Evolutionary conservation across 495 filamentous ascomycete genomes (phyloP), one percentile per base, ranked within the genome.

Genomic region (Neurospora pannonica): DNA sequence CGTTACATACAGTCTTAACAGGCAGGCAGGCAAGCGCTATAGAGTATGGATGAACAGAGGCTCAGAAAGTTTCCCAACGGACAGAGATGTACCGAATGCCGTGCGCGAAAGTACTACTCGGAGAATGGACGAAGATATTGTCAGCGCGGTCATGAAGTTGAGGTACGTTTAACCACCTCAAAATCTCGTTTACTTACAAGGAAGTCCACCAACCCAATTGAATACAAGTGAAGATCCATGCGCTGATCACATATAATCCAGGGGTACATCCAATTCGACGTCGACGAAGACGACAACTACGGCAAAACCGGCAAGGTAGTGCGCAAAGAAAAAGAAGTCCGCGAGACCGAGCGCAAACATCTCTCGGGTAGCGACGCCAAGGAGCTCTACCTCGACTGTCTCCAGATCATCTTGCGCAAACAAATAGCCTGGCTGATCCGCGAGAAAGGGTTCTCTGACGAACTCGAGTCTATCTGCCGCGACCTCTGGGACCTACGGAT

Each of bases 301-400:
- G 90, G 90, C 67, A 88, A 85, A 17, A 84, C 86, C 71, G 93
- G 93, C 70, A 88, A 77, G 13, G 81, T 83, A 60, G 72, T 79
- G n/a, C 78, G 81, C 38, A 78, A 76, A 60, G 77, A 84, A 72
- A 80, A 86, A 74, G 90, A 86, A 73, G 83, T 84, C 70, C 84
- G 88, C 40, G 81, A 85, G 77, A 89, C 87, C 74, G 86, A 86
- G 71, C 86, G 85, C 60, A 88, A 89, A 89, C 83, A 89, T 82
- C 77, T 90, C 71, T 80, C 83, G 10, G 94, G 93, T 71, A 84
- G 85, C 70, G 83, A 89, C 54, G 95, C 91, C 36, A 86, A 88
- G 72, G 88, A 92, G 74, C 86, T 97, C n/a, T 97, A 90, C 81
- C 83, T 99, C 43, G 90, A 95, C 80, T 90, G 88, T 77, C 89